phyloP scores from a whole-genome alignment of 305 asterid species.

The Nicotiana rustica region DNA sequence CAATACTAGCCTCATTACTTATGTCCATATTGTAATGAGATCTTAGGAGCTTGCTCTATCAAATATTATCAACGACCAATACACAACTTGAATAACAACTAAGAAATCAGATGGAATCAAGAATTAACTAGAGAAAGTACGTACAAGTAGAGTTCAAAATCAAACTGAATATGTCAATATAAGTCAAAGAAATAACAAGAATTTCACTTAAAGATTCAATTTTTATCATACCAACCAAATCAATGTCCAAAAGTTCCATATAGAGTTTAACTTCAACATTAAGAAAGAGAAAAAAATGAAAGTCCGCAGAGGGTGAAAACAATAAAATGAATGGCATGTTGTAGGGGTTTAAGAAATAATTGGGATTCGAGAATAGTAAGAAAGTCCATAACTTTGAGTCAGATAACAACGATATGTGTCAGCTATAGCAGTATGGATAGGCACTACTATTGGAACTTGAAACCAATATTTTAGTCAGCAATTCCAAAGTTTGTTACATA shows the following conservation, averaged over 20 bases:
- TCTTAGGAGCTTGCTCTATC: not conserved
- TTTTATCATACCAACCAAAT: not conserved
- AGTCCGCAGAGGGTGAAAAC: not conserved
- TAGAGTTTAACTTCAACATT: not conserved
- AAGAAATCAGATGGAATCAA: constrained; percentile 5
- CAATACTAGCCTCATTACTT: constrained; percentile 69
- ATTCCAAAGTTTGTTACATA: not conserved
- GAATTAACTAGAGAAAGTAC: constrained; percentile 1
- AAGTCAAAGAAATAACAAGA: not conserved
- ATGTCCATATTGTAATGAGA: constrained; percentile 63
- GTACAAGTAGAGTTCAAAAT: constrained; percentile 12
- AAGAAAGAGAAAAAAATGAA: not conserved
- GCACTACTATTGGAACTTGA: constrained; percentile 22
- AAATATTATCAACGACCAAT: not conserved
- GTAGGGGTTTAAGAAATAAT: constrained; percentile 16
- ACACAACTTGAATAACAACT: not conserved
- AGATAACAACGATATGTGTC: constrained; percentile 28
- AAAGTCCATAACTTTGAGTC: constrained; percentile 27
- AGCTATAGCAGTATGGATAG: constrained; percentile 10
- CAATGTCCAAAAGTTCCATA: not conserved
- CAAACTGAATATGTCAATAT: constrained; percentile 18
- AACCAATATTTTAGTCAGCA: not conserved
- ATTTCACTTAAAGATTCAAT: constrained; percentile 18
- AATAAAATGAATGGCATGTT: not conserved
- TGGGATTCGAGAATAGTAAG: not conserved